Base-by-base conservation (phyloP, 148 eudicot genomes). In the Amaranthus hypochondriacus region DNA sequence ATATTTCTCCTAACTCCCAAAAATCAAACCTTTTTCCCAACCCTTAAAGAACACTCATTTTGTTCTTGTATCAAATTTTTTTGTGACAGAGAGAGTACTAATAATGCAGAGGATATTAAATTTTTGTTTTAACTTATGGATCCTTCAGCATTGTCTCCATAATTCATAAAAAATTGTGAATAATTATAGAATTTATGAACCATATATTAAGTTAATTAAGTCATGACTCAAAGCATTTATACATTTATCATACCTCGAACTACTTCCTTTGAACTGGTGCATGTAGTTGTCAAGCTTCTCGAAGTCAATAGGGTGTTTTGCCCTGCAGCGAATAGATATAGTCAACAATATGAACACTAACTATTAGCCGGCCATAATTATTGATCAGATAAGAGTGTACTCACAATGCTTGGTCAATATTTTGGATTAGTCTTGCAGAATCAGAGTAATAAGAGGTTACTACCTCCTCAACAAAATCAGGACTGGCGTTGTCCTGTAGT, bases 191-290 rank as follows among this genome's bases (percentile, higher is more conserved):
- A 13, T 28, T 13, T 13, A 62, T 3, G 43, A 46, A 43, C n/a
- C 9, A 56, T 53, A 11, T 48, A 43, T 55, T 46, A 6, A 61
- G 14, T 9, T 11, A 13, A 63, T 5, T 18, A 63, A 44, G 49
- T 12, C 60, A 56, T 12, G 42, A 61, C 0, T 39, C 11, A 61
- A 7, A 61, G 28, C 39, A 18, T 12, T 13, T 70, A 15, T 52
- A 13, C 55, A 7, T 28, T 62, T 64, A 47, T 58, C 48, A 6
- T 89, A 92, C 97, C 97, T 89, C 80, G 97, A 90, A 79, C 96
- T 77, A 81, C 97, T 92, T 15, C 97, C 88, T 84, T 87, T 90
- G 79, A 87, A 90, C 56, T 90, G 91, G 67, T 90, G 96, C 97
- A 92, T 92, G 80, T 77, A 83, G 66, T 87, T 76, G 75, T 92